Conservation (phyloP, 768 basidiomycete species). For the Xanthoconium purpureum region DNA sequence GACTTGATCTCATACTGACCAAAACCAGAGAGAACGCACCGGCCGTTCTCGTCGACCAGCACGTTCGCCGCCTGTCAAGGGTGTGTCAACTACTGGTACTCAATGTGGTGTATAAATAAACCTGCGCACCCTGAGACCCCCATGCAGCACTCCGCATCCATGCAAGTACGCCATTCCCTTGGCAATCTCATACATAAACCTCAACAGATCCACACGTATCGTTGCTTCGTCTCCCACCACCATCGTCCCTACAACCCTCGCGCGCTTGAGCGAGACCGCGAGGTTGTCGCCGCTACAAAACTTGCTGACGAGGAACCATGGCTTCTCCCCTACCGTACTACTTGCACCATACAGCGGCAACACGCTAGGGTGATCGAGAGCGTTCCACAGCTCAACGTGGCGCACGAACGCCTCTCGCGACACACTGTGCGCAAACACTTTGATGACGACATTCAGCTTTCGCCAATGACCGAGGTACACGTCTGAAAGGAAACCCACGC, state of each 20-base stretch:
- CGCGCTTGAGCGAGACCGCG: constrained; percentile 50
- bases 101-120: not conserved
- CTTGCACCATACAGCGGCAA: constrained; percentile 77
- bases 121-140: constrained; percentile 68
- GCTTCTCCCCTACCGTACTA: constrained; percentile 62
- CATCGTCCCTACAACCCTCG: not conserved
- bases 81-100: not conserved
- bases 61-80: constrained; percentile 64
- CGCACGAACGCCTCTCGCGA: constrained; percentile 63
- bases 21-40: constrained; percentile 79
- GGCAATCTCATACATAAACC: constrained; percentile 71
- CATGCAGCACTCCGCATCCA: constrained; percentile 63
- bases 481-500: constrained; percentile 71
- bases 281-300: constrained; percentile 67
- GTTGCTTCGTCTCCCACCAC: not conserved
- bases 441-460: constrained; percentile 63
- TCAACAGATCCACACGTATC: constrained; percentile 40
- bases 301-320: constrained; percentile 79
- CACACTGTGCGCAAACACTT: constrained; percentile 62
- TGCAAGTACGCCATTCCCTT: constrained; percentile 84
- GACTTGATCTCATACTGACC: constrained; percentile 78
- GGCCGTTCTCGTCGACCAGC: constrained; percentile 62
- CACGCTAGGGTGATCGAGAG: constrained; percentile 65
- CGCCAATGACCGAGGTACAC: constrained; percentile 79
- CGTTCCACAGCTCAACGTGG: constrained; percentile 72